phyloP scores from a whole-genome alignment of 768 basidiomycete species.

The Myochromella boudieri region DNA sequence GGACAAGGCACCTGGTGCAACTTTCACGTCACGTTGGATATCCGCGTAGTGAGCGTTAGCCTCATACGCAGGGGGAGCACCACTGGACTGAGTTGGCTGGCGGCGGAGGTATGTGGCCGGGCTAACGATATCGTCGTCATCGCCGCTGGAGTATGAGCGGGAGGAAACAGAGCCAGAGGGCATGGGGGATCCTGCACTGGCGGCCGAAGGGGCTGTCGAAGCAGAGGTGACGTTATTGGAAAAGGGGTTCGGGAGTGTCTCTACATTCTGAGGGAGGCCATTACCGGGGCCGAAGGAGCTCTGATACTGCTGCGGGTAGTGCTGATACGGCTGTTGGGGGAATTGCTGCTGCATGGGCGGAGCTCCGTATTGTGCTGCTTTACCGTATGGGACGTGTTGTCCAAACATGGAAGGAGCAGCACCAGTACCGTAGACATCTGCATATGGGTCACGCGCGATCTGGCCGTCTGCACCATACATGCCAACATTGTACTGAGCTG shows the following conservation, averaged over 20 bases:
- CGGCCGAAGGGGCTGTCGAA: conserved; percentile 9
- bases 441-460: conserved; percentile 16
- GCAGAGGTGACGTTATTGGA: conserved; percentile 4
- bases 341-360: conserved; percentile 13
- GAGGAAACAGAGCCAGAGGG: conserved; percentile 3
- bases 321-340: conserved; percentile 8
- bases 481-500: conserved; percentile 17
- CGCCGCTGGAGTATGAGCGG: not conserved
- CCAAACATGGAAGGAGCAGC: conserved; percentile 7
- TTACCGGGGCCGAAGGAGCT: conserved; percentile 9
- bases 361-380: conserved; percentile 10
- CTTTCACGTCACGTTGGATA: conserved; percentile 20
- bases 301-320: conserved; percentile 8
- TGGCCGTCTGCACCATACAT: conserved; percentile 20
- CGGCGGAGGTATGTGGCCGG: conserved; percentile 10
- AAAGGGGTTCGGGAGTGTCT: conserved; percentile 11
- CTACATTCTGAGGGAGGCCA: not conserved
- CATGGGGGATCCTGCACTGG: not conserved
- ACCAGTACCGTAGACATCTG: conserved; percentile 14
- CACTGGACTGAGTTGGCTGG: conserved; percentile 10
- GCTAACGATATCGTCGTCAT: not conserved
- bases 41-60: conserved; percentile 16
- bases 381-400: conserved; percentile 12
- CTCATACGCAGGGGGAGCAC: conserved; percentile 9
- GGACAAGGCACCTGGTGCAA: conserved; percentile 4